Evolutionary conservation across 805 yeast species (phyloP), one percentile per base, ranked within the genome.

Genomic region (Lachancea sp.): DNA sequence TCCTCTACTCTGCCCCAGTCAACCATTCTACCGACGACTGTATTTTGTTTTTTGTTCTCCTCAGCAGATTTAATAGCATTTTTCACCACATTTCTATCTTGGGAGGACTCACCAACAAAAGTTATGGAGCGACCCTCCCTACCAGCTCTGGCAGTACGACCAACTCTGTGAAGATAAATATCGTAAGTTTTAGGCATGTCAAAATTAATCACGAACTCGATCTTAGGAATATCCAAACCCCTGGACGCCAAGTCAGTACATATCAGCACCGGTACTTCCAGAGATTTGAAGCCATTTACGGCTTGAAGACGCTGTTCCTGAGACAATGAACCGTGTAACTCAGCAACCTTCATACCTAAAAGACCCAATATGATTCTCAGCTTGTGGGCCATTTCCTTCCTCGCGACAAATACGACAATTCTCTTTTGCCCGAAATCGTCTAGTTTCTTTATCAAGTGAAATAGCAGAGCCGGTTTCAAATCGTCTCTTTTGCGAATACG

Each of bases 61-160:
- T 72, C 77, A 9, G 80, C 77, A 41, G 83, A 74, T 54, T 79
- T 83, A 51, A 92, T 78, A 3, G 95, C 95, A 13, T 79, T 86
- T 59, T 85, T 88, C n/a, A 92, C 97, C 51, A 92, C 86, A 35
- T 73, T 68, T 64, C 98, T 78, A 48, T 92, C 98, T 43, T 72
- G 75, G n/a, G 86, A 70, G 0, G 84, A 70, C 60, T 92, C 98
- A 13, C 97, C 97, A 11, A 92, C 98, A 64, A 92, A 79, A 2
- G 97, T 81, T 29, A 92, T 82, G 33, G 97, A 84, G 42, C 76
- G 76, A 74, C 99, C 99, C 40, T 84, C 86, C 65, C 97, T 78
- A 16, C 97, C 97, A 38, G 97, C 99, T 77, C 99, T 86, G 8
- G 99, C 99, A 41, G 97, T 92, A 74, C 98, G 85, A 66, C 98